phyloP scores from a whole-genome alignment of 495 filamentous ascomycete species.

The Usnea hakonensis region DNA sequence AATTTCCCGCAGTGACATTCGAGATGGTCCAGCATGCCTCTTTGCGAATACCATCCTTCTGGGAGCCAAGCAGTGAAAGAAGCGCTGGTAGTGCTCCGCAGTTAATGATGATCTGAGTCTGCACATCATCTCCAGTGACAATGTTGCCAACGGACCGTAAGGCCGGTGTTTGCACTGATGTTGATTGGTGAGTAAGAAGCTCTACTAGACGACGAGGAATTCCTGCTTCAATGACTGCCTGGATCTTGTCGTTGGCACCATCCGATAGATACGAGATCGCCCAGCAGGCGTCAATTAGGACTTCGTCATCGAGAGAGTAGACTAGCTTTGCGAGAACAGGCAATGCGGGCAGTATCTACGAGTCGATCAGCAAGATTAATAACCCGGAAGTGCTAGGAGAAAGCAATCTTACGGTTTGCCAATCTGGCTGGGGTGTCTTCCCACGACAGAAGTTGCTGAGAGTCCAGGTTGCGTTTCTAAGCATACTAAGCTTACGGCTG shows the following conservation, averaged over 20 bases:
- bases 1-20: slow-evolving; percentile 97
- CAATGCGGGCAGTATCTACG: slow-evolving; percentile 88
- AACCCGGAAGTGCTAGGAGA: slow-evolving; percentile 8
- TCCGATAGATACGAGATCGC: slow-evolving; percentile 99
- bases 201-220: slow-evolving; percentile 97
- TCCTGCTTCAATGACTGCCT: slow-evolving; percentile 96
- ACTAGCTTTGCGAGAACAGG: slow-evolving; percentile 95
- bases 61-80: slow-evolving; percentile 84
- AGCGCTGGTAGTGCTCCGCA: slow-evolving; percentile 88
- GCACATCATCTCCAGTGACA: slow-evolving; percentile 96
- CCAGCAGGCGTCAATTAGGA: slow-evolving; percentile 99
- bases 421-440: slow-evolving; percentile 98
- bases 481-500: slow-evolving; percentile 98
- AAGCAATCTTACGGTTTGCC: slow-evolving; percentile 68
- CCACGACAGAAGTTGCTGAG: slow-evolving; percentile 99
- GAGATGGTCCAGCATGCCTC: slow-evolving; percentile 99
- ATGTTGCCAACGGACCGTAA: slow-evolving; percentile 98
- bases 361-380: slow-evolving; percentile 9
- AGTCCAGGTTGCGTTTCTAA: slow-evolving; percentile 98
- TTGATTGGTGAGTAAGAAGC: slow-evolving; percentile 97
- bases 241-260: slow-evolving; percentile 98
- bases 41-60: slow-evolving; percentile 98
- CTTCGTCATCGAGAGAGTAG: slow-evolving; percentile 97
- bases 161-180: slow-evolving; percentile 95
- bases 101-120: slow-evolving; percentile 99